A percentile compares a stretch with the other conserved stretches of the same genome.
Evolutionary conservation across 169 alveolate species (phyloP).

Genomic region (Pseudocohnilembus persalinus): DNA sequence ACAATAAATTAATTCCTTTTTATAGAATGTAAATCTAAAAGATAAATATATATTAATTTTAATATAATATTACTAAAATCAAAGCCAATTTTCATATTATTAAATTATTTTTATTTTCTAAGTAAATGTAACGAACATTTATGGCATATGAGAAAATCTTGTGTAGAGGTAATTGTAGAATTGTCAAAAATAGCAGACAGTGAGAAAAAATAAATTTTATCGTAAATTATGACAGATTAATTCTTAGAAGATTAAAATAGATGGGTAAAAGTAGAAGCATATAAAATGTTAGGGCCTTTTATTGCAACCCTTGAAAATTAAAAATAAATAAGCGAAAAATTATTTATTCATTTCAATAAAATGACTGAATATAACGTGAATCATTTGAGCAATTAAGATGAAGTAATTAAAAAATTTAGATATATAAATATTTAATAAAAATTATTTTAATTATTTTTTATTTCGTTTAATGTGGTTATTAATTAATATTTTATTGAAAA

Average conservation of each 20-base stretch:
- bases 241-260: slow-evolving; percentile 34
- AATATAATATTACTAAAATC: neutral
- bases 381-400: slow-evolving; percentile 17
- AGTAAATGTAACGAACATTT: slow-evolving; percentile 42
- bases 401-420: neutral
- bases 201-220: slow-evolving; percentile 12
- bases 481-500: too few relatives aligned
- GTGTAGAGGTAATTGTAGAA: slow-evolving; percentile 43
- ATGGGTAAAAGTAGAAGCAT: slow-evolving; percentile 47
- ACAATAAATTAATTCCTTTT: slow-evolving; percentile 16
- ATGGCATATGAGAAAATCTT: slow-evolving; percentile 45
- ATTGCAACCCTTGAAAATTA: slow-evolving; percentile 31
- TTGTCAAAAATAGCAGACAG: slow-evolving; percentile 17
- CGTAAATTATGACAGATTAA: slow-evolving; percentile 20
- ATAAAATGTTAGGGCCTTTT: slow-evolving; percentile 32
- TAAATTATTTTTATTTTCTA: neutral
- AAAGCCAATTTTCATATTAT: neutral
- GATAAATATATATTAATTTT: neutral
- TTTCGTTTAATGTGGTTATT: too few relatives aligned
- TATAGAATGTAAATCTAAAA: too few relatives aligned
- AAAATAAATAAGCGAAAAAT: slow-evolving; percentile 15
- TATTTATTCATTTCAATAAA: slow-evolving; percentile 33
- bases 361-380: slow-evolving; percentile 19
- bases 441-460: too few relatives aligned
- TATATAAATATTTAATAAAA: neutral